Evolutionary conservation across 2,329 filamentous ascomycete genomes (phyloP), one percentile per base, ranked within the genome.

Genomic region (Dothideomycetidae sp.): DNA sequence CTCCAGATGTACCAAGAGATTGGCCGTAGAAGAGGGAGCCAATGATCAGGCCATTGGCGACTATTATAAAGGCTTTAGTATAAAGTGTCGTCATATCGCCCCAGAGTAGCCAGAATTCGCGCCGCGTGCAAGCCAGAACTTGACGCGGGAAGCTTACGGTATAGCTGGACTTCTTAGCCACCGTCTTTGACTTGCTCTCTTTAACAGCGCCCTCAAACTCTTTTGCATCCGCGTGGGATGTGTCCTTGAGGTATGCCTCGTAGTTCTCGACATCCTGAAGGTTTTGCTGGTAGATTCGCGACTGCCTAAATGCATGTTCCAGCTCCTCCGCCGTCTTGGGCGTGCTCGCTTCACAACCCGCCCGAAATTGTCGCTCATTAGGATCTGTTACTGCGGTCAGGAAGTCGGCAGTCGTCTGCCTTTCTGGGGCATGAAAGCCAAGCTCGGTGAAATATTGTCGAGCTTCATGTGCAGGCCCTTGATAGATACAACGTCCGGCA

Each of bases 1-100:
- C 70, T 23, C 75, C 75, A 29, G 60, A 64, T 1, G 74, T 77
- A 47, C 71, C 63, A 4, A 67, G 49, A 0, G 70, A 59, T 50
- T 76, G 64, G 10, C 73, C 81, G 49, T 84, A 82, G 59, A 90
- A 90, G 12, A 90, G 64, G 2, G 78, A 82, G 2, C 81, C 78
- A 37, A 86, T 76, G 43, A 92, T 81, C 7, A 92, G 65, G 39
- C 59, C 71, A 53, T 82, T 81, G 40, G 77, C 70, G 40, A 88
- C 58, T 48, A 85, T 81, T 52, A 84, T 83, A 57, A 84, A 80
- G 42, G 80, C 68, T 47, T 88, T 90, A 29, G 81, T 88, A 54
- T 75, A 78, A 1, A 90, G 65, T 0, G 80, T 78, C 1, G 75
- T 75, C 42, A 69, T 76, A 56, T 92, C 81, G 28, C 81, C 81